Base-by-base conservation (phyloP, 2,329 filamentous ascomycete species). In the Trichoderma sp. region DNA sequence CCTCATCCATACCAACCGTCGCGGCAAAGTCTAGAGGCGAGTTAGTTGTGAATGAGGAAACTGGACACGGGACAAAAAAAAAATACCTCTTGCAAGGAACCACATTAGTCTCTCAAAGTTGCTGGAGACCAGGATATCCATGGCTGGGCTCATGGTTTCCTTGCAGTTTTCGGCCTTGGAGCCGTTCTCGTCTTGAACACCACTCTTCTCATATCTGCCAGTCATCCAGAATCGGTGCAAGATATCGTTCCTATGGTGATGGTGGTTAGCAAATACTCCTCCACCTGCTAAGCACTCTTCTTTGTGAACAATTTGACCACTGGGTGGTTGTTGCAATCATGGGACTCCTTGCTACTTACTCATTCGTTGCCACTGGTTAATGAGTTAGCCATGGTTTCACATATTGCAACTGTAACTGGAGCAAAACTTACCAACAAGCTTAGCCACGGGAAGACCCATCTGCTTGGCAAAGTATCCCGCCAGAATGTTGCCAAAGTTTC, bases 51-150 rank as follows among this genome's bases (percentile, higher is more conserved):
- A 36, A 5, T 56, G 1, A 64, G 21, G 15, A 28, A 53, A 36
- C 18, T n/a, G 30, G 53, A 30, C 24, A n/a, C 12, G 24, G 18
- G 12, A 36, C 6, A 12, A 15, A 15, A 62, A 62, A 32, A 6
- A n/a, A 18, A 14, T 70, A 70, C 68, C 68, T 47, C 34, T 53
- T 9, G 94, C 92, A 30, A 98, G 86, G 86, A 93, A 98, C 95
- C 95, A 98, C 15, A 99, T 87, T 5, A 99, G 86, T 36, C 96
- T 90, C 86, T 99, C 96, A 80, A 99, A 98, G 85, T 99, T 99
- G 80, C 92, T 96, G 28, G 92, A 95, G 15, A 99, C 95, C 5
- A 98, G 86, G 75, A 99, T 98, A 81, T 99, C 96, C 96, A 99
- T 99, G 62, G 96, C 96, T 0, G 96, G 96, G 76, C 92, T 94